These are phyloP conservation scores for Neoscytalidium dimidiatum DNA, from an alignment of 2,329 filamentous ascomycete genomes.

Conservation along the genomic window DNA sequence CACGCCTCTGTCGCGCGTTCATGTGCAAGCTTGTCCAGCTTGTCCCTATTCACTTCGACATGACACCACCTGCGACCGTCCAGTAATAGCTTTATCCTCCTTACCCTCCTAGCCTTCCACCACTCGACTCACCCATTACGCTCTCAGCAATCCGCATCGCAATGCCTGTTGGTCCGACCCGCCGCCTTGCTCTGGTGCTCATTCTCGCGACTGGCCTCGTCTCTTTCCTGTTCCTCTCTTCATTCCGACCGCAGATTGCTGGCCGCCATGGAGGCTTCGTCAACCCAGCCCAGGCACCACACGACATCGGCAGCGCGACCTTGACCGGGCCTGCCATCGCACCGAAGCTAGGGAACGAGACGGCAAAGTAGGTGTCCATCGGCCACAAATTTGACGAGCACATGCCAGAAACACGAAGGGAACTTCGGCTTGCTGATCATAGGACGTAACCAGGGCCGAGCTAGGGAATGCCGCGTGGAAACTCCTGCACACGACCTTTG, in stretches of 20 bases:
- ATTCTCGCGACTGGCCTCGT: slow-evolving; percentile 58
- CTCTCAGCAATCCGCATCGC: background rate
- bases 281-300: slow-evolving; percentile 23
- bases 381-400: background rate
- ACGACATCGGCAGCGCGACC: slow-evolving; percentile 29
- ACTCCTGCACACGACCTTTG: slow-evolving; percentile 67
- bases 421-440: slow-evolving; percentile 3
- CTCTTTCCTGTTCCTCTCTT: slow-evolving; percentile 60
- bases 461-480: slow-evolving; percentile 67
- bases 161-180: slow-evolving; percentile 34
- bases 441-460: slow-evolving; percentile 52
- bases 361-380: slow-evolving; percentile 58
- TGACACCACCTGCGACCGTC: slow-evolving; percentile 11
- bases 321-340: slow-evolving; percentile 73
- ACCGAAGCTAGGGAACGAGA: slow-evolving; percentile 80
- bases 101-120: background rate
- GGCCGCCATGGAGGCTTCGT: background rate
- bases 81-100: background rate
- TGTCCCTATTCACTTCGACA: slow-evolving; percentile 9
- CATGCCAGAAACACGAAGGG: background rate
- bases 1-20: slow-evolving; percentile 12
- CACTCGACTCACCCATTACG: background rate
- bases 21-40: background rate
- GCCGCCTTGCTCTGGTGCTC: slow-evolving; percentile 47
- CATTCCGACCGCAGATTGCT: slow-evolving; percentile 48